Evolutionary conservation across 2,329 filamentous ascomycete species (phyloP), one percentile per base, ranked within the genome.

Genomic region (Venturia effusa): DNA sequence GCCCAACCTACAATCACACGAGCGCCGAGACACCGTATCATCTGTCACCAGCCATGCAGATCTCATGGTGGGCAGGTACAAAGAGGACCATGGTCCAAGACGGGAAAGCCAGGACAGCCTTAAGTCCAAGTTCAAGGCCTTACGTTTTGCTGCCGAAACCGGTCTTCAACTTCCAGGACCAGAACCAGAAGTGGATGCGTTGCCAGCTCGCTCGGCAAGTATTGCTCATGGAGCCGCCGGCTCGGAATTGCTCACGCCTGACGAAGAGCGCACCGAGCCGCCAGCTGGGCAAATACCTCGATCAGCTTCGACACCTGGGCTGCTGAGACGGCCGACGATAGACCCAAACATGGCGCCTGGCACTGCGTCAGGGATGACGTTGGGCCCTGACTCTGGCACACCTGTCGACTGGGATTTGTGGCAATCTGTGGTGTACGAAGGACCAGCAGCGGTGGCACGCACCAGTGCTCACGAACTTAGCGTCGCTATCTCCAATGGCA

Each of bases 331-430:
- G 8, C 78, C 83, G 0, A 84, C 81, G 3, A 82, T 90, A 19
- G 90, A 90, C 68, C 81, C 83, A 4, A 85, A 82, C 64, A 79
- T 97, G 55, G 87, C 91, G 0, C 92, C 92, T 0, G 92, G 92
- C 1, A 97, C 92, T 1, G 91, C 88, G 8, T 87, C 90, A 13
- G 92, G 93, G 6, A 85, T 92, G 51, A 87, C 87, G 30, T 86
- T 87, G 27, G 89, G 89, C 0, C 89, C 88, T 10, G 89, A 92
- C 70, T 78, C 80, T 39, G 76, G 78, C 32, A 80, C 81, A 19
- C 87, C 90, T 30, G 94, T 99, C n/a, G 92, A 99, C 72, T 99
- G 94, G 94, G 94, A 99, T 74, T 78, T 99, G 45, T 99, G 94
- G 94, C 93, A 99, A 73, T 86, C 89, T 30, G 88, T 99, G 4